Evolutionary conservation across 2,329 filamentous ascomycete genomes (phyloP).

Genomic region (Sporothrix protearum): DNA sequence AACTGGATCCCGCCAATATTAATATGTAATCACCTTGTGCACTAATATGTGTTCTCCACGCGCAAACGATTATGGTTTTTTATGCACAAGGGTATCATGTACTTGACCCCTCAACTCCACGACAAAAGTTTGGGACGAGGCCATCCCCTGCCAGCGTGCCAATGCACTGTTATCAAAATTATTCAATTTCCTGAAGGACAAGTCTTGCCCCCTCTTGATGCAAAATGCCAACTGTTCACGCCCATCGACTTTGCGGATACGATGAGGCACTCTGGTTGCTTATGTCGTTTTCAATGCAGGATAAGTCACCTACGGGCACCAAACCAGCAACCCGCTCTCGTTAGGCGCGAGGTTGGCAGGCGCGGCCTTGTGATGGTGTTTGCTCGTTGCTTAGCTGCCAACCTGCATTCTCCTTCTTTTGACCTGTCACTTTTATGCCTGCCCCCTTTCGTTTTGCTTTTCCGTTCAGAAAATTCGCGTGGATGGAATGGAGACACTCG

Average conservation of each 20-base stretch:
- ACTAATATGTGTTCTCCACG: neutral
- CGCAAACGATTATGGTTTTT: neutral
- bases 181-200: neutral
- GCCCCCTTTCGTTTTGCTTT: neutral
- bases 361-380: neutral
- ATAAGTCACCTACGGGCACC: neutral
- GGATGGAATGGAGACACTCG: neutral
- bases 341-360: neutral
- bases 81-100: neutral
- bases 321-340: neutral
- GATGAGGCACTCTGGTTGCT: conserved; percentile 1
- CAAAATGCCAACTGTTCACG: neutral
- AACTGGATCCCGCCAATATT: neutral
- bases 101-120: neutral
- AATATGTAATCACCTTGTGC: neutral
- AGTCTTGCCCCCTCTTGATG: neutral
- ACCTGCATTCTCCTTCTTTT: neutral
- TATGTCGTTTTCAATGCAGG: conserved; percentile 17
- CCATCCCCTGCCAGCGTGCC: neutral
- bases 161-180: neutral
- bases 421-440: neutral
- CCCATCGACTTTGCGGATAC: conserved; percentile 12
- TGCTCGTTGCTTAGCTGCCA: neutral
- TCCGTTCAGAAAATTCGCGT: neutral
- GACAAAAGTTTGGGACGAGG: neutral